Percentiles rank a stretch among this genome's conserved stretches.
These are phyloP conservation scores for Rhizopogon parksii DNA, from an alignment of 1,284 basidiomycete species.

Conservation along the genomic window DNA sequence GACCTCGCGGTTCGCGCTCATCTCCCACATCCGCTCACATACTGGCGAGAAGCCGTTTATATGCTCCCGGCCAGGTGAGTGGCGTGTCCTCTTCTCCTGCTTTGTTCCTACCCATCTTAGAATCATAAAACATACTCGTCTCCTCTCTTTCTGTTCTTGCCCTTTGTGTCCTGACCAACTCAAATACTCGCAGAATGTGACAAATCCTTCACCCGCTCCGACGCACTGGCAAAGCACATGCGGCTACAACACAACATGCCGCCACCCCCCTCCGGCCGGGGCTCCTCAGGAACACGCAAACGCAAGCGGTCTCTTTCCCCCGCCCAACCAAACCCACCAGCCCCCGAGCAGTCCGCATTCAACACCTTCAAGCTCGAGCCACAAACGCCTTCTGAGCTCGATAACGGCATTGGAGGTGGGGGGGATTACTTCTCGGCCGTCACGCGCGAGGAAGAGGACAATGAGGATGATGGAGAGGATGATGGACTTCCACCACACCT, in stretches of 20 bases:
- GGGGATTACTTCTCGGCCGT: slow-evolving; percentile 25
- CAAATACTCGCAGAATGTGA: slow-evolving; percentile 64
- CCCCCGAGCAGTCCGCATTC: slow-evolving; percentile 33
- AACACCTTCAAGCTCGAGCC: slow-evolving; percentile 62
- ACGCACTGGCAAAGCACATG: slow-evolving; percentile 88
- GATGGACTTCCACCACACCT: slow-evolving; percentile 50
- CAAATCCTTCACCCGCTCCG: slow-evolving; percentile 88
- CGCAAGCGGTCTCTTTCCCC: slow-evolving; percentile 36
- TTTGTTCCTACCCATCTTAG: not conserved
- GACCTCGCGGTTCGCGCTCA: slow-evolving; percentile 80
- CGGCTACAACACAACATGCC: slow-evolving; percentile 77
- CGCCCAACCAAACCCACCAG: slow-evolving; percentile 27
- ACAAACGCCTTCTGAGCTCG: slow-evolving; percentile 35
- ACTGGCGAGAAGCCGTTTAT: slow-evolving; percentile 90
- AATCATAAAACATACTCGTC: not conserved
- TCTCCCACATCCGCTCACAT: slow-evolving; percentile 83
- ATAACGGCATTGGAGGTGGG: slow-evolving; percentile 17
- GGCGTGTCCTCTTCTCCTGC: not conserved
- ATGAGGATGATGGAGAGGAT: slow-evolving; percentile 27
- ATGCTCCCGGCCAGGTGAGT: slow-evolving; percentile 71
- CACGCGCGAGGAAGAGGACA: slow-evolving; percentile 13
- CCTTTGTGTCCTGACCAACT: not conserved
- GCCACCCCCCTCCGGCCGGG: slow-evolving; percentile 64
- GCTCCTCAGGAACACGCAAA: slow-evolving; percentile 62
- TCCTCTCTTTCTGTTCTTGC: not conserved